phyloP scores from a whole-genome alignment of 352 stramenopile genomes.

The Globisporangium cylindrosporum region DNA sequence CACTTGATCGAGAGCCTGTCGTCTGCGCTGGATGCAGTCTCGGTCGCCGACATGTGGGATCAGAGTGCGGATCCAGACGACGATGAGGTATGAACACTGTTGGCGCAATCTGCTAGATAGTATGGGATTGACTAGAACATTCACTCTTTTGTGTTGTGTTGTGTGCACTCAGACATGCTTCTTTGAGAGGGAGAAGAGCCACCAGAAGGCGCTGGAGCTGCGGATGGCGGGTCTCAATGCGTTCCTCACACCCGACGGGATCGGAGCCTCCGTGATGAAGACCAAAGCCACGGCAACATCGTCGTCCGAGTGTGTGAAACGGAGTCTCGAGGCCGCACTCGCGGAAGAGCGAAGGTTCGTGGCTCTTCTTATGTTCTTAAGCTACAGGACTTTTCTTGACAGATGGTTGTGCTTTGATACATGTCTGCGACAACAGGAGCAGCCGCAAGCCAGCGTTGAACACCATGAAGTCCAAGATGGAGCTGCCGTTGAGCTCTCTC shows the following conservation, averaged over 20 bases:
- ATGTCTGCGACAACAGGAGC: constrained; percentile 5
- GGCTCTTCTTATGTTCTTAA: not conserved
- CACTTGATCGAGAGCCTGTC: constrained; percentile 41
- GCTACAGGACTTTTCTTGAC: not conserved
- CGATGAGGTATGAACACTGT: constrained; percentile 25
- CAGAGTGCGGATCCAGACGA: constrained; percentile 10
- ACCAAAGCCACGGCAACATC: not conserved
- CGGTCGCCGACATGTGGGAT: constrained; percentile 41
- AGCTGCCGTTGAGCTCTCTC: constrained; percentile 38
- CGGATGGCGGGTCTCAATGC: constrained; percentile 12
- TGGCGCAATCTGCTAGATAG: not conserved
- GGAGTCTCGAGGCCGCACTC: constrained; percentile 31
- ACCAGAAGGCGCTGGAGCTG: constrained; percentile 15
- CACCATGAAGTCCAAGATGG: constrained; percentile 39
- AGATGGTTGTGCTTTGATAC: not conserved
- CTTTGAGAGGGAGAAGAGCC: constrained; percentile 22
- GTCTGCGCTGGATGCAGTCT: constrained; percentile 46
- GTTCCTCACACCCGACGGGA: constrained; percentile 18
- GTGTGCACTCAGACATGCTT: constrained; percentile 15
- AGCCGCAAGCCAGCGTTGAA: constrained; percentile 11
- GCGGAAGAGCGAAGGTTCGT: constrained; percentile 16
- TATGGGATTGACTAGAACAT: not conserved
- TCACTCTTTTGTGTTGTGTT: not conserved
- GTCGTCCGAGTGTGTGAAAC: constrained; percentile 23
- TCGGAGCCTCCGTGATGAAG: constrained; percentile 29